These are phyloP conservation scores for Populus tremula DNA, from an alignment of 345 rosid species.

Conservation along the genomic window DNA sequence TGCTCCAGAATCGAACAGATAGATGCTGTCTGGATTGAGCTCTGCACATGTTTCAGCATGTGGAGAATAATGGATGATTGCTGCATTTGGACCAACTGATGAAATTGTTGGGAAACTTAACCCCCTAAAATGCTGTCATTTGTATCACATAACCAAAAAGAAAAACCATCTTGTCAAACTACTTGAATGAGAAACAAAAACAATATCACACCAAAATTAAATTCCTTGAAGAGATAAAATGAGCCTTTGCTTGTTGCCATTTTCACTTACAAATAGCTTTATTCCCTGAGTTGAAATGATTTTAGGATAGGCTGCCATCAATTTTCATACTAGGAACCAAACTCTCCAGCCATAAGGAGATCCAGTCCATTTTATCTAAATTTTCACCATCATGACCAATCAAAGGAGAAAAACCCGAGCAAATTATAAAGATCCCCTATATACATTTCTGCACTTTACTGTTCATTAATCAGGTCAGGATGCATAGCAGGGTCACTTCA, in stretches of 20 bases:
- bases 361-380: not conserved
- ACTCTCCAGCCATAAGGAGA: not conserved
- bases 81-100: slow-evolving; percentile 92
- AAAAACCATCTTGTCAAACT: not conserved
- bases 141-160: slow-evolving; percentile 4
- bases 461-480: no score
- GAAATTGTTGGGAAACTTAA: slow-evolving; percentile 96
- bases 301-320: not conserved
- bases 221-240: not conserved
- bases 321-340: not conserved
- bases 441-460: not conserved
- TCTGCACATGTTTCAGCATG: slow-evolving; percentile 75
- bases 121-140: slow-evolving; percentile 84
- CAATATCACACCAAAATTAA: not conserved
- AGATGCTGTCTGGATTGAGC: slow-evolving; percentile 72
- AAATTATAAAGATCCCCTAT: not conserved
- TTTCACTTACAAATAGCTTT: not conserved
- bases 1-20: slow-evolving; percentile 95
- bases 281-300: not conserved
- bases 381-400: not conserved
- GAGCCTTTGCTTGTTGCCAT: not conserved
- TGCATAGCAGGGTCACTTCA: not conserved
- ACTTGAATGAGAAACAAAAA: not conserved
- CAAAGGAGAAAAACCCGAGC: not conserved
- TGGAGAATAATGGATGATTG: slow-evolving; percentile 84